Conservation (phyloP, 148 eudicot genomes). For the Nepenthes mirabilis region DNA sequence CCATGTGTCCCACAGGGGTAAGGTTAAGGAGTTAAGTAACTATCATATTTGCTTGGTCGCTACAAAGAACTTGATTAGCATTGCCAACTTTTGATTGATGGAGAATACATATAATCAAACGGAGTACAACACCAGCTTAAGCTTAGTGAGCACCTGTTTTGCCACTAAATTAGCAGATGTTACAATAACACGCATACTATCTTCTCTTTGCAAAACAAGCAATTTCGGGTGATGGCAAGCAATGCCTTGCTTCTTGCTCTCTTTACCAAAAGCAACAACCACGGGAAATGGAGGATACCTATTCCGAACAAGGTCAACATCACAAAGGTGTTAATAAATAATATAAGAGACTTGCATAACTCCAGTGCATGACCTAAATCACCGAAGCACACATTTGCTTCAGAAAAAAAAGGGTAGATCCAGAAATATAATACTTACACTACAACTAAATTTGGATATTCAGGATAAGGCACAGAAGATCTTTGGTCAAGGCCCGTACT, state of each 20-base stretch:
- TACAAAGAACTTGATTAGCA: too few species aligned
- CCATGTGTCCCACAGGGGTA: too few species aligned
- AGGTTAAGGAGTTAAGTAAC: too few species aligned
- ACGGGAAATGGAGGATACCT: conserved; percentile 95
- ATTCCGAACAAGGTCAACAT: conserved; percentile 15
- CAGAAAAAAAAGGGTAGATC: neutral
- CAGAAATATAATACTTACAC: conserved; percentile 51
- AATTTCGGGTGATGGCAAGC: conserved; percentile 96
- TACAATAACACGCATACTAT: conserved; percentile 56
- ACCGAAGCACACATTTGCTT: neutral
- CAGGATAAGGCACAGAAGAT: conserved; percentile 47
- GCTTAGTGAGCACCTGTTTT: conserved; percentile 47
- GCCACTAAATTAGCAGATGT: conserved; percentile 82
- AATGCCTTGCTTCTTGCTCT: conserved; percentile 58
- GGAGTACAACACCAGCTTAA: neutral
- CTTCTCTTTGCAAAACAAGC: conserved; percentile 70
- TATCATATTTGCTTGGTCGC: too few species aligned
- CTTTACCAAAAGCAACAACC: conserved; percentile 74
- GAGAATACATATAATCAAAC: too few species aligned
- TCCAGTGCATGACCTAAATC: conserved; percentile 2
- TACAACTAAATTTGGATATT: conserved; percentile 61
- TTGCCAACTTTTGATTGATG: too few species aligned
- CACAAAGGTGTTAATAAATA: neutral
- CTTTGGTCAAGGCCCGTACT: conserved; percentile 50
- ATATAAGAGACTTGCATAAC: neutral